A percentile compares a stretch with the other conserved stretches of the same genome.
Conservation (phyloP, 768 basidiomycete species). For the Leccinum ochraceum region DNA sequence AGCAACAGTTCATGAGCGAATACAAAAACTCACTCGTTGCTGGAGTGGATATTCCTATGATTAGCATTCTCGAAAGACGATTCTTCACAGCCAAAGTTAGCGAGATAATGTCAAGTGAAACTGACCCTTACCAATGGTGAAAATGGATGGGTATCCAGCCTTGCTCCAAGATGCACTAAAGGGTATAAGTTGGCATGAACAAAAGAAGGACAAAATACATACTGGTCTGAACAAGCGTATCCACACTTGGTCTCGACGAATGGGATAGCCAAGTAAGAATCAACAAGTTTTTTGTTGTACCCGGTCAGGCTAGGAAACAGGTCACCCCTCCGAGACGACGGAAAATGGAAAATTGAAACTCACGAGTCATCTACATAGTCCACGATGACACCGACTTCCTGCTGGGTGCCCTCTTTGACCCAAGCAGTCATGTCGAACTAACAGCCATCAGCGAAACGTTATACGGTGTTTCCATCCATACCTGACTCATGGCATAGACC, state of each 20-base stretch:
- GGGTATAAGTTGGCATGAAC: constrained; percentile 20
- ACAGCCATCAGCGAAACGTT: constrained; percentile 31
- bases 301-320: constrained; percentile 60
- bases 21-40: constrained; percentile 65
- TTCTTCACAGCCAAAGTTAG: constrained; percentile 38
- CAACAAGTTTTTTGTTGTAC: constrained; percentile 75
- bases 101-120: background rate
- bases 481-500: constrained; percentile 37
- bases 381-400: constrained; percentile 82
- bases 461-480: constrained; percentile 4
- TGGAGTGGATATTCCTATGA: constrained; percentile 71
- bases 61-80: constrained; percentile 77
- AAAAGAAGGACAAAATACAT: constrained; percentile 32
- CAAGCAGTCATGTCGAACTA: constrained; percentile 94
- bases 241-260: constrained; percentile 84
- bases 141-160: constrained; percentile 83
- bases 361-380: constrained; percentile 75
- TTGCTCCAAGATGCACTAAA: constrained; percentile 76
- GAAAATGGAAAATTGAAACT: constrained; percentile 32
- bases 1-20: constrained; percentile 39
- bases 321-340: constrained; percentile 5
- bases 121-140: constrained; percentile 59
- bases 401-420: constrained; percentile 80
- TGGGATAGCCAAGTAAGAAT: constrained; percentile 81
- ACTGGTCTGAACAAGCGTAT: constrained; percentile 96